Base-by-base conservation (phyloP, 352 stramenopile genomes). In the Salisapilia sapeloensis region DNA sequence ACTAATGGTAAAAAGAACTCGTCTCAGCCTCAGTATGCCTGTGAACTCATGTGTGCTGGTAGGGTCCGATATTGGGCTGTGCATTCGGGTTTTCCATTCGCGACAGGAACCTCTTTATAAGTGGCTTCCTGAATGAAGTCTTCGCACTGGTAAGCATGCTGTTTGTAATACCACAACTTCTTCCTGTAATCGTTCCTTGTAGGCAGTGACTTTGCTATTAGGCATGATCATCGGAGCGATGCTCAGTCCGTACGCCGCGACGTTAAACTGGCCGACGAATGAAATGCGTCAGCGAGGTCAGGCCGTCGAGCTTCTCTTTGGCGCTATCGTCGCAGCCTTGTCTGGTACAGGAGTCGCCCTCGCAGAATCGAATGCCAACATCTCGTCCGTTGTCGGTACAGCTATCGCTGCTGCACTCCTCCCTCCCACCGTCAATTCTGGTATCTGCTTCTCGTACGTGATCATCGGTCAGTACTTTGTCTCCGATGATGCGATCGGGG, bases 361-460 rank as follows among this genome's bases (percentile, higher is more conserved):
- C 4, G 71, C 75, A 19, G 75, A 91, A 42, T 89, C 67, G 7
- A 91, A 89, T 35, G 64, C 63, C 37, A 91, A 91, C 36, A 85
- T 91, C 33, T 89, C 72, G 19, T 91, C 75, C 0, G 74, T 91
- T n/a, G 75, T 91, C n/a, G 75, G 75, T 25, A 83, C 67, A 15
- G 75, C 71, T n/a, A 91, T 91, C 29, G 75, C 75, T 6, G 75
- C 75, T 8, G 67, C 75, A 16, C 42, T 91, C 28, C 55, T 91
- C 22, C 75, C 75, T 0, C 75, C 75, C 4, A 89, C 69, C 6
- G 75, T 91, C n/a, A 91, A 91, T 51, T 74, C 50, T 30, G 72
- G 75, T 17, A 83, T 91, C 36, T 89, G 75, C 40, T 77, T 85
- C 44, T 86, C 75, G 2, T 89, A 89, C 48, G 66, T 84, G 15